Evolutionary conservation across 176 grass and related monocot species (phyloP), one percentile per base, ranked within the genome.

Genomic region (Lolium multiflorum): DNA sequence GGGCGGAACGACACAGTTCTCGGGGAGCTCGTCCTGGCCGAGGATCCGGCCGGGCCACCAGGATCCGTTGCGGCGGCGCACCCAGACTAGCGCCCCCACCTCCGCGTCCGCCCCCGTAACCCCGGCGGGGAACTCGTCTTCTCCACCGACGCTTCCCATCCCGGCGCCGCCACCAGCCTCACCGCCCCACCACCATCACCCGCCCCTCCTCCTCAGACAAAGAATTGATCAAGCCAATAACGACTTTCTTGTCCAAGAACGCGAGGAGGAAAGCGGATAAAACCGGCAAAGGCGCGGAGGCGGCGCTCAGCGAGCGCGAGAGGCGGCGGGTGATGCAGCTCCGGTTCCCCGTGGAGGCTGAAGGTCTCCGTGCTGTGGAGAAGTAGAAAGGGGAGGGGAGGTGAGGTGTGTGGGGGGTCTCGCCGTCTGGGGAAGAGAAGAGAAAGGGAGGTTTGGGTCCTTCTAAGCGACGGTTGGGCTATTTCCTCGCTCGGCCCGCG

Each of bases 11-110:
- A 88, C 82, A 74, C 66, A 83, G 88, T 98, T 94, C 20, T 71
- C 86, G n/a, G 93, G 93, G 5, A 98, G 81, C 63, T 98, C 93
- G 52, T 91, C 90, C 37, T 81, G 81, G 9, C 79, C 73, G 49
- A 98, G 90, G 84, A 98, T 90, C 86, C 88, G 93, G 10, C 96
- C 96, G 14, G 96, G 96, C 96, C 96, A 98, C 96, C 96, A 98
- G 77, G 96, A 96, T 84, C 96, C 96, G 59, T 98, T 98, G 66
- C 93, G 93, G 57, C 96, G 96, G 86, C 96, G 93, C 51, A 98
- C 96, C 96, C 96, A 98, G 26, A 98, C 96, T 37, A 98, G 91
- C 11, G 91, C 94, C n/a, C 93, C 93, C 10, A 88, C 87, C 68
- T 94, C 87, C 81, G 91, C 92, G 64, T 94, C 88, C 76, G 76